Conservation (phyloP, 2,329 filamentous ascomycete genomes). For the Microdochium bolleyi region DNA sequence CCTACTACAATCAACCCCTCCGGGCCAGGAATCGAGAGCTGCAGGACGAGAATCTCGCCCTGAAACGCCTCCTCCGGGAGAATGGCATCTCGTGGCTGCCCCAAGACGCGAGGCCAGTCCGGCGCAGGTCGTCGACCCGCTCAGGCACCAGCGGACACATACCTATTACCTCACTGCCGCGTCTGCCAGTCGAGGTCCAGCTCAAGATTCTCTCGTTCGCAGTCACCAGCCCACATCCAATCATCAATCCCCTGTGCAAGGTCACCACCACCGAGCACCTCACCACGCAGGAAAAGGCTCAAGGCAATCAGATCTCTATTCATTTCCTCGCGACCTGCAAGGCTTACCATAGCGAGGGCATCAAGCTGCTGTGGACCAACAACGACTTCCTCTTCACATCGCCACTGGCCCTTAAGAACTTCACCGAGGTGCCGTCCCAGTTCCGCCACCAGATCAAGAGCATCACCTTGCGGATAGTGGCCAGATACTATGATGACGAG, state of each 20-base stretch:
- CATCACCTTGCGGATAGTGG: constrained; percentile 44
- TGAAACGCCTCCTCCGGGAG: constrained; percentile 44
- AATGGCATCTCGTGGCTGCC: constrained; percentile 44
- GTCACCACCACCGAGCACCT: constrained; percentile 32
- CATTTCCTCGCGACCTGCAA: constrained; percentile 44
- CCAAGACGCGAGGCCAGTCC: constrained; percentile 15
- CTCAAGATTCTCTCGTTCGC: constrained; percentile 43
- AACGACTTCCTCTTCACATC: constrained; percentile 49
- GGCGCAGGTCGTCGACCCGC: not conserved
- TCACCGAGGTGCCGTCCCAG: constrained; percentile 33
- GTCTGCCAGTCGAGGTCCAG: constrained; percentile 44
- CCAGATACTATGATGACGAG: constrained; percentile 47
- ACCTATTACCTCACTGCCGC: constrained; percentile 20
- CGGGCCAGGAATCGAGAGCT: constrained; percentile 36
- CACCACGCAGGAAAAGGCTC: constrained; percentile 30
- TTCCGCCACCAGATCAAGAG: constrained; percentile 35
- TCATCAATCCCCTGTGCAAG: constrained; percentile 45
- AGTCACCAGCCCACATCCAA: constrained; percentile 37
- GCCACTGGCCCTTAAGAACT: constrained; percentile 38
- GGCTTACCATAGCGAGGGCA: constrained; percentile 40
- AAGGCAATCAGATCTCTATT: constrained; percentile 42
- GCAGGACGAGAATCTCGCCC: constrained; percentile 36
- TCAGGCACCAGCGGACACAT: not conserved
- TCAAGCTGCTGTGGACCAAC: constrained; percentile 38
- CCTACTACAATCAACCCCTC: constrained; percentile 38